phyloP scores from a whole-genome alignment of 108 stramenopile genomes.

The Bacterosira constricta region DNA sequence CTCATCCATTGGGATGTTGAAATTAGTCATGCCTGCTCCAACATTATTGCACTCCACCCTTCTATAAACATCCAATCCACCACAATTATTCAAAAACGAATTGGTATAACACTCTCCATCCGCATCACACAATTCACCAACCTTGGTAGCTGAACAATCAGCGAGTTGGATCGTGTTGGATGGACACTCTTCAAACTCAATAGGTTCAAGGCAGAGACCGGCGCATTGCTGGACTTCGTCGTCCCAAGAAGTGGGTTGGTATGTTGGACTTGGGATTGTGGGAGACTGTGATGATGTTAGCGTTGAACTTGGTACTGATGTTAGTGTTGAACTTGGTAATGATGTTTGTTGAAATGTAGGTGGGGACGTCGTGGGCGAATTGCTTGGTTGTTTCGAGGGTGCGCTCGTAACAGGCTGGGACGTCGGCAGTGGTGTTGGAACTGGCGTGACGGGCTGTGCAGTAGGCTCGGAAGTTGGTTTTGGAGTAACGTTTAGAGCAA shows the following conservation, averaged over 20 bases:
- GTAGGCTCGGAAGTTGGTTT: too few species aligned
- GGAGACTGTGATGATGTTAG: too few species aligned
- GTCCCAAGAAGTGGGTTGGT: constrained; percentile 4
- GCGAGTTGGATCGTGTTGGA: background rate
- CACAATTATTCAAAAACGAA: constrained; percentile 23
- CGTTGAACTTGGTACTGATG: background rate
- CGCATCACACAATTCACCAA: constrained; percentile 31
- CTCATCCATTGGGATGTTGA: too few species aligned
- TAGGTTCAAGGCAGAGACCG: constrained; percentile 25
- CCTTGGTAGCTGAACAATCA: constrained; percentile 10
- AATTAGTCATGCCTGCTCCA: too few species aligned
- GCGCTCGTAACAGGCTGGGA: too few species aligned
- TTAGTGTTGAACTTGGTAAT: background rate
- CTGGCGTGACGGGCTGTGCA: too few species aligned
- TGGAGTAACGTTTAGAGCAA: too few species aligned
- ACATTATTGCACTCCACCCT: constrained; percentile 20
- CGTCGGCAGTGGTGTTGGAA: too few species aligned
- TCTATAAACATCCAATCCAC: constrained; percentile 25
- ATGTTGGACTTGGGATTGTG: constrained; percentile 4
- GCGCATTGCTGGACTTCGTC: constrained; percentile 5
- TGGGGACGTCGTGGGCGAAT: too few species aligned
- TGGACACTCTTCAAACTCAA: constrained; percentile 23
- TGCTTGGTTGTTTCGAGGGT: too few species aligned
- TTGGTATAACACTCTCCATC: constrained; percentile 35
- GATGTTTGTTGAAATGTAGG: too few species aligned